Base-by-base conservation (phyloP, 345 rosid species). In the Capsella bursapastoris region DNA sequence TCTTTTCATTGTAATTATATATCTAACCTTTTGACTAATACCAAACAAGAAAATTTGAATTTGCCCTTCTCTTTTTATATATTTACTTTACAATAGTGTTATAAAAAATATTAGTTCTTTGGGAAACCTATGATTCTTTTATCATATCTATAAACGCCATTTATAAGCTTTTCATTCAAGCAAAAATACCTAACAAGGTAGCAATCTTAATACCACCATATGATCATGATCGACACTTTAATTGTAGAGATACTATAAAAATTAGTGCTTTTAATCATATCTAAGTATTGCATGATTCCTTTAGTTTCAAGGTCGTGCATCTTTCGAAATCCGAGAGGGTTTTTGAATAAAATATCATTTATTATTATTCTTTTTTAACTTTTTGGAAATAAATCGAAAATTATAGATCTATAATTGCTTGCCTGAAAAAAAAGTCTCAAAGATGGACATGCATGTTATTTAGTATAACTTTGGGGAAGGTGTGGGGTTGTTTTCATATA, bases 1-100 rank as follows among this genome's bases (percentile, higher is more conserved):
- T 61, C 35, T 34, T 74, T 43, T 40, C 6, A 44, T 14, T 47
- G 61, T 75, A 71, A 35, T 44, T 49, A 68, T 75, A 70, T 56
- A 60, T 57, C 61, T 44, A 66, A 72, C 73, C 78, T 63, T 83
- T 86, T 83, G 89, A 86, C 90, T 79, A 73, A 67, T 82, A 52
- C 73, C 80, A 62, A 72, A 62, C 12, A 45, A 64, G 40, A 62
- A 50, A 40, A 58, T 31, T 43, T 43, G 47, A 43, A 43, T 43
- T 61, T 61, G 64, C 55, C 76, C 77, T 71, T 69, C 68, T 68
- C 79, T 76, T 63, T 82, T 78, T 68, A 22, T 22, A 22, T 22
- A 71, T 78, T 81, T 51, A 73, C 66, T 63, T 71, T 70, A 61
- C 10, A 73, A 58, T 75, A 68, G 50, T 59, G 73, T 73, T 71